Percentiles rank a stretch among this genome's conserved stretches.
phyloP scores from a whole-genome alignment of 768 basidiomycete species.

The Imleria badia region DNA sequence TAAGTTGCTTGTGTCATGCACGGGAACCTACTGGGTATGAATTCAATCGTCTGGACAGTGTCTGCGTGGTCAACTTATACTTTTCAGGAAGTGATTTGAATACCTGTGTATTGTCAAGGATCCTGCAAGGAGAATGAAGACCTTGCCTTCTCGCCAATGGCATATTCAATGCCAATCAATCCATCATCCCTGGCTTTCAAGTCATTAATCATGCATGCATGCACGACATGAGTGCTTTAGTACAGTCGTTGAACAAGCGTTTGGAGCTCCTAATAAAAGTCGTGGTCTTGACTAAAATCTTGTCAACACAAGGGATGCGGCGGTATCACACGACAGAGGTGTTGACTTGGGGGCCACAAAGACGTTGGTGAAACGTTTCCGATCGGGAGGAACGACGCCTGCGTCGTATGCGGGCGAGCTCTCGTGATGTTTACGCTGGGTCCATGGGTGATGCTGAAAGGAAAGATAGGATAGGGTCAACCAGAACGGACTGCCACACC shows the following conservation, averaged over 20 bases:
- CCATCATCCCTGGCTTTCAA: slow-evolving; percentile 41
- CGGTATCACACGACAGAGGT: slow-evolving; percentile 21
- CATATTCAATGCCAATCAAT: slow-evolving; percentile 55
- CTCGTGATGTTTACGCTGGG: slow-evolving; percentile 25
- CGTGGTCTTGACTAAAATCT: slow-evolving; percentile 27
- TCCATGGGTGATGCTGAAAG: slow-evolving; percentile 22
- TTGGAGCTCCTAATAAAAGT: slow-evolving; percentile 38
- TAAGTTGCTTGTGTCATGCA: neutral
- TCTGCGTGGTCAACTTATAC: neutral
- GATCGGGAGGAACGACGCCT: slow-evolving; percentile 37
- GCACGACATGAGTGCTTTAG: slow-evolving; percentile 39
- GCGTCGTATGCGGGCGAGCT: slow-evolving; percentile 23
- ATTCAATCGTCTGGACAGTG: slow-evolving; percentile 18
- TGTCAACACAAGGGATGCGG: neutral
- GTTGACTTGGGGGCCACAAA: slow-evolving; percentile 37
- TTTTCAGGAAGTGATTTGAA: no score
- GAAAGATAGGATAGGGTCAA: neutral
- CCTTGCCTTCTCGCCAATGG: slow-evolving; percentile 39
- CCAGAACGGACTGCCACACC: neutral
- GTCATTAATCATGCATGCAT: slow-evolving; percentile 47
- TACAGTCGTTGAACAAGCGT: slow-evolving; percentile 15
- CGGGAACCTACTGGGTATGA: slow-evolving; percentile 23
- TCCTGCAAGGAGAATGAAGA: neutral
- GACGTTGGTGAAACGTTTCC: slow-evolving; percentile 29
- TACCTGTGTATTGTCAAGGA: slow-evolving; percentile 16